Percentiles rank a stretch among this genome's conserved stretches.
Evolutionary conservation across 331 rosid genomes (phyloP).

Genomic region (Quercus lobata): DNA sequence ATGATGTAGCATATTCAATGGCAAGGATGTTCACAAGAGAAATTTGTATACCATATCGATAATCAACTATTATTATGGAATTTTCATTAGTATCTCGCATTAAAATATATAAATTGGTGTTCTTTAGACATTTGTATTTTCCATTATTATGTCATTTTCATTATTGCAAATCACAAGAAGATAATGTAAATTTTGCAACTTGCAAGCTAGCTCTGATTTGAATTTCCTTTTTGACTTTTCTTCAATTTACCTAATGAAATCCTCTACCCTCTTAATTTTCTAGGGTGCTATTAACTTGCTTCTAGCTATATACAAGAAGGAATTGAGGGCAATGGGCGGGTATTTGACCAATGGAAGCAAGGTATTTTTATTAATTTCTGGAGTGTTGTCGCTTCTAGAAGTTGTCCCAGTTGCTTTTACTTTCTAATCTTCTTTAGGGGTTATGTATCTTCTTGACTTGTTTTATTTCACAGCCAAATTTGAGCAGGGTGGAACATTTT

Average conservation of each 20-base stretch:
- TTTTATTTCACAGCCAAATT: constrained; percentile 57
- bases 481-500: constrained; percentile 76
- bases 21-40: not conserved
- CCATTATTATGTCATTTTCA: not conserved
- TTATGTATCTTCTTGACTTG: constrained; percentile 1
- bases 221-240: not conserved
- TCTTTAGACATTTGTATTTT: not conserved
- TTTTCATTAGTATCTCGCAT: not conserved
- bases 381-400: not conserved
- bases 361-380: constrained; percentile 36
- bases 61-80: not conserved
- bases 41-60: not conserved
- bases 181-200: not conserved
- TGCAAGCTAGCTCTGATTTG: not conserved
- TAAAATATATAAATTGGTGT: not conserved
- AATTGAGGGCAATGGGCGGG: constrained; percentile 68
- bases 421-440: not conserved
- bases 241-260: not conserved
- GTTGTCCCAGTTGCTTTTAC: not conserved
- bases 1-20: not conserved
- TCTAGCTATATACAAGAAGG: constrained; percentile 89
- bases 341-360: constrained; percentile 83
- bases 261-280: not conserved
- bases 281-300: constrained; percentile 97
- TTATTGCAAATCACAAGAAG: not conserved